Evolutionary conservation across 2,329 filamentous ascomycete species (phyloP).

Genomic region (Arthrinium puccinioides): DNA sequence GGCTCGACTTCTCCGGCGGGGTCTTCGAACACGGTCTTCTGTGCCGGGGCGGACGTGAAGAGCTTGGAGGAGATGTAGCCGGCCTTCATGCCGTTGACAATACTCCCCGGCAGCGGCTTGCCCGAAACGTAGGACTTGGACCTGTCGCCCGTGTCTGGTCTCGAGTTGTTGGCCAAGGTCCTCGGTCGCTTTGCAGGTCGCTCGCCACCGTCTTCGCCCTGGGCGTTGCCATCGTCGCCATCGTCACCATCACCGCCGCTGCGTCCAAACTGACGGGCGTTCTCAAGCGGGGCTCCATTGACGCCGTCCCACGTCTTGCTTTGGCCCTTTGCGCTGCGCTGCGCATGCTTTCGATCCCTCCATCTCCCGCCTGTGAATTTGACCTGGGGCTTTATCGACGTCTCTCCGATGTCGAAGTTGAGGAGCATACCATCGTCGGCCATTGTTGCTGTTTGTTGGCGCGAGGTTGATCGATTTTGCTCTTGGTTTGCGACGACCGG

Average conservation of each 20-base stretch:
- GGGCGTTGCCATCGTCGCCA: slow-evolving; percentile 7
- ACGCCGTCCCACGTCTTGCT: slow-evolving; percentile 17
- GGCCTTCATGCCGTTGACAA: slow-evolving; percentile 15
- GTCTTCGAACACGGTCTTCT: slow-evolving; percentile 55
- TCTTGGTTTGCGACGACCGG: too few relatives aligned
- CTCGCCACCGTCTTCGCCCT: slow-evolving; percentile 10
- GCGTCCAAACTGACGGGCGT: slow-evolving; percentile 13
- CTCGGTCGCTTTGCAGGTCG: slow-evolving; percentile 40
- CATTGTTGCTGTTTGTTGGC: slow-evolving; percentile 54
- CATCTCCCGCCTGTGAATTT: slow-evolving; percentile 86
- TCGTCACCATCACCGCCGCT: slow-evolving; percentile 12
- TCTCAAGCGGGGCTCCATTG: slow-evolving; percentile 22
- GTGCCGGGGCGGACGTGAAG: slow-evolving; percentile 80
- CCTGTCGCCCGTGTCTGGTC: neutral
- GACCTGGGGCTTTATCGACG: slow-evolving; percentile 51
- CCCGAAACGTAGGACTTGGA: slow-evolving; percentile 12
- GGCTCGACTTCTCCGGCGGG: slow-evolving; percentile 41
- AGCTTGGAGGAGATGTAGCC: slow-evolving; percentile 71
- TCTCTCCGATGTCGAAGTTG: slow-evolving; percentile 77
- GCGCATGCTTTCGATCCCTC: slow-evolving; percentile 79
- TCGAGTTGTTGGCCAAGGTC: slow-evolving; percentile 17
- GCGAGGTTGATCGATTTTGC: too few relatives aligned
- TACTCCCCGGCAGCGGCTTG: too few relatives aligned
- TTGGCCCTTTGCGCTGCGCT: slow-evolving; percentile 45
- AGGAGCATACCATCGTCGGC: slow-evolving; percentile 91